Percentiles rank a stretch among this genome's conserved stretches.
Conservation (phyloP, 805 yeast species). For the Yarrowia hollandica region DNA sequence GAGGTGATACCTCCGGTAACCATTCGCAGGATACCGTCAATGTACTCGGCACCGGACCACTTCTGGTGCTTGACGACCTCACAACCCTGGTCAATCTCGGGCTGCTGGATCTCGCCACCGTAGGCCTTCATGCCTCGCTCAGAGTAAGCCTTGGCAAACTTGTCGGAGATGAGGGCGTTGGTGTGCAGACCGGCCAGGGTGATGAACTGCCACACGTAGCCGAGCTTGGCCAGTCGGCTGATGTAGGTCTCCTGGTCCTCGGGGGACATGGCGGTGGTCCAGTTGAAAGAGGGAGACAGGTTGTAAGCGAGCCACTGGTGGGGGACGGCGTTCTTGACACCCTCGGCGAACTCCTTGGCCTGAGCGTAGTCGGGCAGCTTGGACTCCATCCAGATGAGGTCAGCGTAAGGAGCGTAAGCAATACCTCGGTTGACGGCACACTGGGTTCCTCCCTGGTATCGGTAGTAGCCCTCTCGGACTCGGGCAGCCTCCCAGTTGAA, state of each 20-base stretch:
- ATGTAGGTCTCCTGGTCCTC: constrained; percentile 90
- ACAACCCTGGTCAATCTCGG: constrained; percentile 83
- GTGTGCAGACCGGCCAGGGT: constrained; percentile 97
- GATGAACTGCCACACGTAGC: constrained; percentile 97
- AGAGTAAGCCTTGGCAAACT: constrained; percentile 75
- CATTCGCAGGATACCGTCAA: constrained; percentile 83
- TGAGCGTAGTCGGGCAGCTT: constrained; percentile 90
- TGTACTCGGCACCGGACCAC: constrained; percentile 98
- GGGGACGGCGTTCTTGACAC: constrained; percentile 78
- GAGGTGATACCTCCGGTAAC: constrained; percentile 93
- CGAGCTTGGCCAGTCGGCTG: constrained; percentile 78
- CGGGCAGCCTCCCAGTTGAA: constrained; percentile 96
- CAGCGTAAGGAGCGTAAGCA: constrained; percentile 92
- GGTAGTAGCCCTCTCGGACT: constrained; percentile 95
- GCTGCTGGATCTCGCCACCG: constrained; percentile 81
- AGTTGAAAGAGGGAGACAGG: constrained; percentile 95
- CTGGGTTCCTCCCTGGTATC: constrained; percentile 94
- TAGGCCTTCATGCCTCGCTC: constrained; percentile 93
- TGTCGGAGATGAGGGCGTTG: constrained; percentile 86
- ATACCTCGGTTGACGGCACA: constrained; percentile 97
- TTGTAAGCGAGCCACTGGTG: constrained; percentile 96
- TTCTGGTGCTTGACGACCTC: constrained; percentile 97
- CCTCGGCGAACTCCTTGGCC: constrained; percentile 92
- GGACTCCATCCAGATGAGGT: constrained; percentile 97
- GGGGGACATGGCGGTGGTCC: constrained; percentile 90